Evolutionary conservation across 73 alveolate species (phyloP), one percentile per base, ranked within the genome.

Genomic region (Uronychia binucleata): DNA sequence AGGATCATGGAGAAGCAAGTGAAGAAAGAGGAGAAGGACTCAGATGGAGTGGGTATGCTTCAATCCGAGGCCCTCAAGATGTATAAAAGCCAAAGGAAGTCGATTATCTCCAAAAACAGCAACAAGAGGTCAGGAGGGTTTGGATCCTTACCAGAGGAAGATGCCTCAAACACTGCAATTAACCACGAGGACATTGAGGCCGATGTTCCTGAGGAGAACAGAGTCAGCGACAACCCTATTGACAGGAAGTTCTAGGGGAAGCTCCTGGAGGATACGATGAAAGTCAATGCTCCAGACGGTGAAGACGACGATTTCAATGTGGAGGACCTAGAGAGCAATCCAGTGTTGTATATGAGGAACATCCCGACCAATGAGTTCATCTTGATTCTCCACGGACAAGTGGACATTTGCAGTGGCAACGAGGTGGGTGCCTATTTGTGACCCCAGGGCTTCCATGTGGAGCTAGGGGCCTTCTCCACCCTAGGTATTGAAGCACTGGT

Each of bases 311-410:
- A 11, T 46, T 5, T 11, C n/a, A 19, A 46, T 19, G n/a, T 46
- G 5, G 67, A 46, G 19, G 67, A 46, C 19, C 67, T 46, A 11
- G 5, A 46, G 19, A 46, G 19, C 19, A 46, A 78, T 76, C 85
- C 85, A 32, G 34, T 35, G 1, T 76, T 78, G 19, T 78, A 34
- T 27, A 26, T 78, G 35, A 78, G 85, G 33, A 26, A 34, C 58
- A 77, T 14, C 28, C 87, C 81, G 29, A 75, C 94, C 1, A 90
- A 88, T 57, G 83, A 46, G 30, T 88, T 82, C 75, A n/a, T n/a
- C 57, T 57, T 88, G n/a, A 46, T 88, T 25, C 81, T 88, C 1
- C 33, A 76, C 30, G 93, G 93, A 1, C 13, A 67, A 28, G 90
- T 88, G 1, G 83, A 32, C n/a, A 79, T 88, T 8, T 31, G 67